Evolutionary conservation across 352 stramenopile species (phyloP).

Genomic region (Phytophthora meadii): DNA sequence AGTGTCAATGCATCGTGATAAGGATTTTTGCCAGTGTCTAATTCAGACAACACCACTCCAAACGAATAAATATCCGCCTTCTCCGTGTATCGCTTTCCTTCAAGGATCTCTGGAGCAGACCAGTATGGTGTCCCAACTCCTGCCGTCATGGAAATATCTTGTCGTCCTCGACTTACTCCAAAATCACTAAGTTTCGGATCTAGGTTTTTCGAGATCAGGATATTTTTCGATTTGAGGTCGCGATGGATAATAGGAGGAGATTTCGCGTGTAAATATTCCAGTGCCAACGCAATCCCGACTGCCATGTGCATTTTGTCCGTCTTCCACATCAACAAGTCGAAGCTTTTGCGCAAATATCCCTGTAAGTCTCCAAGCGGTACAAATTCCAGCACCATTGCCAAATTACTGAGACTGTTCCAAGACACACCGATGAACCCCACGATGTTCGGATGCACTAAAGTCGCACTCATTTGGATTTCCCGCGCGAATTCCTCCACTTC

Average conservation of each 20-base stretch:
- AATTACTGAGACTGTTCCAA: conserved; percentile 51
- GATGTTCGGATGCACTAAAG: conserved; percentile 40
- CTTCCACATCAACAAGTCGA: conserved; percentile 23
- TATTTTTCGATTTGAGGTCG: conserved; percentile 47
- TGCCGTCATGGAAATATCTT: conserved; percentile 31
- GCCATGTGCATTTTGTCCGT: conserved; percentile 42
- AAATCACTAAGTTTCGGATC: conserved; percentile 69
- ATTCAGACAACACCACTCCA: conserved; percentile 40
- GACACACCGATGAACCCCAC: conserved; percentile 42
- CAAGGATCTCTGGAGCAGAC: conserved; percentile 39
- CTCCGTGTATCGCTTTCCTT: conserved; percentile 23
- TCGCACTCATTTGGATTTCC: conserved; percentile 43
- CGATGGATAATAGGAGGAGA: conserved; percentile 34
- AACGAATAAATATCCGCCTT: conserved; percentile 47
- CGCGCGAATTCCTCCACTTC: conserved; percentile 39
- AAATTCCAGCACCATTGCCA: conserved; percentile 49
- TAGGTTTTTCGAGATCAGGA: conserved; percentile 66
- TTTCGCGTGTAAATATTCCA: conserved; percentile 38
- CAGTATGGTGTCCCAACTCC: conserved; percentile 32
- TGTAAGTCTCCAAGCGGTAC: conserved; percentile 46
- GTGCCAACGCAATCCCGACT: conserved; percentile 32
- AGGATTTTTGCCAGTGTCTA: conserved; percentile 35
- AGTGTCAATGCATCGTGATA: conserved; percentile 27
- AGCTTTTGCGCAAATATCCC: conserved; percentile 26
- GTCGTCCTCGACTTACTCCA: conserved; percentile 23